phyloP scores from a whole-genome alignment of 768 basidiomycete species.

The Termitomyces sp. region DNA sequence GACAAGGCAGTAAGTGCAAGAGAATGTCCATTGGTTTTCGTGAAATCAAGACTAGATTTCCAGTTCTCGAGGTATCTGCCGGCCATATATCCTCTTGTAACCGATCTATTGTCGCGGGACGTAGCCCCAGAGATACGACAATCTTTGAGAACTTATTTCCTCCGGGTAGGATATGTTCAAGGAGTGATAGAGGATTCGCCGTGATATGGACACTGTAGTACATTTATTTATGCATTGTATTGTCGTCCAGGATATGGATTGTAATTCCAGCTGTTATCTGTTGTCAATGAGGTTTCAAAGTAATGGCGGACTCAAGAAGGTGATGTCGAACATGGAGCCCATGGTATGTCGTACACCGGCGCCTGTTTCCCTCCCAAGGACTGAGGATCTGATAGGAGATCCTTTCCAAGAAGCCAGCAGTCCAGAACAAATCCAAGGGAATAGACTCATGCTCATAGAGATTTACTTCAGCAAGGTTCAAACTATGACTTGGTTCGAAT shows the following conservation, averaged over 20 bases:
- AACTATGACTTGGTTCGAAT: too few species aligned
- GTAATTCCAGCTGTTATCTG: background rate
- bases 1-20: constrained; percentile 73
- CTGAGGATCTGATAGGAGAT: too few species aligned
- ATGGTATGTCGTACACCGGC: too few species aligned
- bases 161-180: constrained; percentile 70
- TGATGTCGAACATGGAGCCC: too few species aligned
- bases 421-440: too few species aligned
- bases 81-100: constrained; percentile 85
- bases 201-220: constrained; percentile 25
- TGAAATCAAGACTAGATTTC: background rate
- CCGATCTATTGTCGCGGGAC: constrained; percentile 81
- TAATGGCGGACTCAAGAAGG: too few species aligned
- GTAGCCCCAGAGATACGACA: constrained; percentile 79
- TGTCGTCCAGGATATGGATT: constrained; percentile 22
- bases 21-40: background rate
- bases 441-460: too few species aligned
- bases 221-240: constrained; percentile 29
- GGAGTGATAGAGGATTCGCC: constrained; percentile 62
- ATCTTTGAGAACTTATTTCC: constrained; percentile 72
- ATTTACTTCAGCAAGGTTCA: too few species aligned
- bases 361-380: too few species aligned
- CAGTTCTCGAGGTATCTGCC: constrained; percentile 89
- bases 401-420: too few species aligned
- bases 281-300: too few species aligned